Percentiles rank a stretch among this genome's conserved stretches.
These are phyloP conservation scores for Mycena filopes DNA, from an alignment of 768 basidiomycete genomes.

Conservation along the genomic window DNA sequence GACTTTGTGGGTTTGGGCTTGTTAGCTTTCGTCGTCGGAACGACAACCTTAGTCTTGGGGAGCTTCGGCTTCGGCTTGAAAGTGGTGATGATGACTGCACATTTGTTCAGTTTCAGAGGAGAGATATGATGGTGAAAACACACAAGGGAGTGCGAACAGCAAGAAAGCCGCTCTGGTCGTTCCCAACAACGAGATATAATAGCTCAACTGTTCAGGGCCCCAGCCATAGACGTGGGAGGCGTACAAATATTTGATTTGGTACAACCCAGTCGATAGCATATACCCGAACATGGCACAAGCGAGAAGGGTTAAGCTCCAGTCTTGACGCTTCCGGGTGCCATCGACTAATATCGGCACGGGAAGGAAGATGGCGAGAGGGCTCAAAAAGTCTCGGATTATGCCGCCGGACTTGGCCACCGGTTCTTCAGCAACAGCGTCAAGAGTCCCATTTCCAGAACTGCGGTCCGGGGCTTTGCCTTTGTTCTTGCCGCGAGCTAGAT, in stretches of 20 bases:
- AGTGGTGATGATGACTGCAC: slow-evolving; percentile 64
- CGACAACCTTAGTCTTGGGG: slow-evolving; percentile 12
- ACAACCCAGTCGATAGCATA: slow-evolving; percentile 74
- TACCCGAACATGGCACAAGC: slow-evolving; percentile 70
- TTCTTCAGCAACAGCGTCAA: slow-evolving; percentile 12
- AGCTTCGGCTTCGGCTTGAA: slow-evolving; percentile 59
- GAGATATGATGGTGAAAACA: slow-evolving; percentile 32
- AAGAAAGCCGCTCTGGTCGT: slow-evolving; percentile 68
- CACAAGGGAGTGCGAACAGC: slow-evolving; percentile 57
- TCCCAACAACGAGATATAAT: slow-evolving; percentile 79
- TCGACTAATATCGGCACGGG: slow-evolving; percentile 62
- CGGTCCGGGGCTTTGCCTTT: slow-evolving; percentile 30
- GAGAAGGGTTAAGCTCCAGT: slow-evolving; percentile 85
- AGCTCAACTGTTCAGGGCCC: slow-evolving; percentile 79
- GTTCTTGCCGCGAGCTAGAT: slow-evolving; percentile 39
- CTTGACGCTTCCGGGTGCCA: slow-evolving; percentile 58
- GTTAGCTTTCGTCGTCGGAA: slow-evolving; percentile 1
- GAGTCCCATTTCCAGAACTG: not conserved
- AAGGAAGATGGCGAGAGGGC: slow-evolving; percentile 75
- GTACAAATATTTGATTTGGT: slow-evolving; percentile 85
- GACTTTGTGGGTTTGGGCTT: slow-evolving; percentile 61
- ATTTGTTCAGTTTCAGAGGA: not conserved
- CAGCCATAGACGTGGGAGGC: slow-evolving; percentile 79
- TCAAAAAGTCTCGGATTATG: slow-evolving; percentile 53
- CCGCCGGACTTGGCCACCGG: slow-evolving; percentile 25